These are phyloP conservation scores for Camellia sinensis DNA, from an alignment of 148 eudicot genomes.

Conservation along the genomic window DNA sequence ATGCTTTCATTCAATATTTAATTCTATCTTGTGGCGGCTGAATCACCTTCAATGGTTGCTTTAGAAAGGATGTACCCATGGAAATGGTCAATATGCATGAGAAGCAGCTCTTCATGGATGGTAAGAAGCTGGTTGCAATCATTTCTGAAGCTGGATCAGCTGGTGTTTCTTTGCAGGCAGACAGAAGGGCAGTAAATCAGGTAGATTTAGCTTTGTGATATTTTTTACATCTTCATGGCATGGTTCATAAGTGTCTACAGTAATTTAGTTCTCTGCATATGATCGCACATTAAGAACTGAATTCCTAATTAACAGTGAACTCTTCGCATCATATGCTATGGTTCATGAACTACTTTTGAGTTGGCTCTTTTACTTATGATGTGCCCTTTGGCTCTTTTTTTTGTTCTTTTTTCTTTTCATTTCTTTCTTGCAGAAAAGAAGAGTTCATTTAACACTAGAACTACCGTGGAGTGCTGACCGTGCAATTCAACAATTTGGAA, in stretches of 20 bases:
- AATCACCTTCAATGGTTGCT: conserved; percentile 17
- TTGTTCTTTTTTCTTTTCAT: too few relatives aligned
- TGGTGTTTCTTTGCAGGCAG: conserved; percentile 98
- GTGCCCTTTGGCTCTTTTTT: too few relatives aligned
- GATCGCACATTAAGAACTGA: too few relatives aligned
- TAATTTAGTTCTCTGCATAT: too few relatives aligned
- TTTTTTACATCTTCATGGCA: too few relatives aligned
- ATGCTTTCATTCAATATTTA: neutral
- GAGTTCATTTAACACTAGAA: conserved; percentile 95
- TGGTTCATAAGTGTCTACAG: too few relatives aligned
- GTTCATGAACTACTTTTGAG: neutral
- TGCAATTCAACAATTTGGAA: conserved; percentile 98
- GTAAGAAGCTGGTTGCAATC: conserved; percentile 80
- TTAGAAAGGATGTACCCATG: conserved; percentile 88
- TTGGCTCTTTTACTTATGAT: neutral
- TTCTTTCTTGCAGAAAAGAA: conserved; percentile 55
- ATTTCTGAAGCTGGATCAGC: conserved; percentile 99
- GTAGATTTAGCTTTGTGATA: conserved; percentile 26
- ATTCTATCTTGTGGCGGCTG: conserved; percentile 7
- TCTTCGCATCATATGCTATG: neutral
- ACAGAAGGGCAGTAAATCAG: conserved; percentile 94
- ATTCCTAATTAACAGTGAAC: neutral
- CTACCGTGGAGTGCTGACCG: conserved; percentile 99
- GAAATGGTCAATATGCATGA: conserved; percentile 99
- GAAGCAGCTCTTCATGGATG: conserved; percentile 93